Evolutionary conservation across 2,329 filamentous ascomycete species (phyloP).

Genomic region (Penicillium sp.): DNA sequence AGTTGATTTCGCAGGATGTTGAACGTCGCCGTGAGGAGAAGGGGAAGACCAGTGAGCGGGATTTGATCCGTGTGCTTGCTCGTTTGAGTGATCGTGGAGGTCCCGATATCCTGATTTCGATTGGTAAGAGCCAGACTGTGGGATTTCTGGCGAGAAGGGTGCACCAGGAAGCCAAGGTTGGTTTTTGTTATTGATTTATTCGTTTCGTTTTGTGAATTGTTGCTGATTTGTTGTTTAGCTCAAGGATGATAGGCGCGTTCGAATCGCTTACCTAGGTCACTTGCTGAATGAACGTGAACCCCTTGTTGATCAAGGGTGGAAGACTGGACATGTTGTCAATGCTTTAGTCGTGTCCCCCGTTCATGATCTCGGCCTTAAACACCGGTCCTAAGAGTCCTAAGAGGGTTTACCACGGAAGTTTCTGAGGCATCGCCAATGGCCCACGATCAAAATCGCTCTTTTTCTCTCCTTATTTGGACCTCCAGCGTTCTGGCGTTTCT

Average conservation of each 20-base stretch:
- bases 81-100: slow-evolving; percentile 65
- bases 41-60: slow-evolving; percentile 58
- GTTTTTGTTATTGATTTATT: slow-evolving; percentile 29
- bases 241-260: slow-evolving; percentile 58
- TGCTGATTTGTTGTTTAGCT: slow-evolving; percentile 49
- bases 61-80: slow-evolving; percentile 59
- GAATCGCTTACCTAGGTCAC: slow-evolving; percentile 77
- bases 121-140: slow-evolving; percentile 64
- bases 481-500: slow-evolving; percentile 23
- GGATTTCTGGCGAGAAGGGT: slow-evolving; percentile 63
- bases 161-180: slow-evolving; percentile 62
- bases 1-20: slow-evolving; percentile 37
- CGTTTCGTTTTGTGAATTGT: neutral
- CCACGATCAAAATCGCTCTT: neutral
- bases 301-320: slow-evolving; percentile 71
- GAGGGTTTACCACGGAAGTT: neutral
- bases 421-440: neutral
- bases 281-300: slow-evolving; percentile 69
- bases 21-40: slow-evolving; percentile 56
- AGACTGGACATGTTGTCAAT: slow-evolving; percentile 72
- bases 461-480: neutral
- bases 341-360: slow-evolving; percentile 61
- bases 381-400: neutral
- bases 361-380: slow-evolving; percentile 1
- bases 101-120: slow-evolving; percentile 60